phyloP scores from a whole-genome alignment of 2,329 filamentous ascomycete genomes.

The Penicillium sp. region DNA sequence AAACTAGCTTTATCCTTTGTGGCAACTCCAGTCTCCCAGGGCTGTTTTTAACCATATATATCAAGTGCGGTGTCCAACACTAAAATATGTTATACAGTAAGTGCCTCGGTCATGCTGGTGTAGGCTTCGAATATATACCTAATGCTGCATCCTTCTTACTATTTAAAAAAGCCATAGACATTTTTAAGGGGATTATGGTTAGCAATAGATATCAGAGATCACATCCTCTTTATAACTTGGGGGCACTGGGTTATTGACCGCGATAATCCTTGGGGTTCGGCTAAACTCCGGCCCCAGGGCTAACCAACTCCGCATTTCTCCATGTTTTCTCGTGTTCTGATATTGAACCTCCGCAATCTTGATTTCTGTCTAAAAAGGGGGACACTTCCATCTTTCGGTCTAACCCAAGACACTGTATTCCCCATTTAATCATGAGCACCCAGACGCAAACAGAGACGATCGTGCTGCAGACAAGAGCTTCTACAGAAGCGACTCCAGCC shows the following conservation, averaged over 20 bases:
- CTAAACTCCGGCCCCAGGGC: background rate
- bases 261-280: background rate
- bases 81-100: background rate
- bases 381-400: too few species aligned
- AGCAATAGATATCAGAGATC: background rate
- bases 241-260: too few species aligned
- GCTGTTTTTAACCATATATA: background rate
- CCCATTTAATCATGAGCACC: slow-evolving; percentile 6
- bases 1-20: background rate
- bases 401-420: background rate
- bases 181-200: background rate
- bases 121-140: background rate
- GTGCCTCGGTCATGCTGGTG: background rate
- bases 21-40: too few species aligned
- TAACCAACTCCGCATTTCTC: background rate
- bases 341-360: background rate
- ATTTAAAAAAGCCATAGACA: background rate
- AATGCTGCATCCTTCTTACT: background rate
- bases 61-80: background rate
- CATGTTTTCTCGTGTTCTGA: background rate
- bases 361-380: background rate
- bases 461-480: slow-evolving; percentile 2
- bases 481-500: background rate
- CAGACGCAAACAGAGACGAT: slow-evolving; percentile 12
- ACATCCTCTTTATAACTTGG: background rate